These are phyloP conservation scores for Zymoseptoria brevis DNA, from an alignment of 2,329 filamentous ascomycete genomes.

Conservation along the genomic window DNA sequence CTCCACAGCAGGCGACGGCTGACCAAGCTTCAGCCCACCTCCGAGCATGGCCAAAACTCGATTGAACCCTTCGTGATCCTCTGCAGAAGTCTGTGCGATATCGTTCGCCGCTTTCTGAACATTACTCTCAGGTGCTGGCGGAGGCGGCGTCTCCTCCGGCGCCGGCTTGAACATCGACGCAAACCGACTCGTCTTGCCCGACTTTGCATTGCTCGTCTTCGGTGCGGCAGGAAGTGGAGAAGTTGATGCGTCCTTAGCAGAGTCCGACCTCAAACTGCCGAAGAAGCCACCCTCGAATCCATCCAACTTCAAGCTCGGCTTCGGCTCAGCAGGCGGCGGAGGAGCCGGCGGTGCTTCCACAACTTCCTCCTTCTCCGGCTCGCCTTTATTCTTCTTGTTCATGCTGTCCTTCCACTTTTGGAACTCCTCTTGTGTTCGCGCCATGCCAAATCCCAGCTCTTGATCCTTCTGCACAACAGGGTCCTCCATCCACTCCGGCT, in stretches of 20 bases:
- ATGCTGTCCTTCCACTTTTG: constrained; percentile 90
- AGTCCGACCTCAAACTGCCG: constrained; percentile 46
- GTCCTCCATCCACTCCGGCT: constrained; percentile 82
- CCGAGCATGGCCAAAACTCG: constrained; percentile 71
- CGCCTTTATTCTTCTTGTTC: constrained; percentile 49
- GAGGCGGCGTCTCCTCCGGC: constrained; percentile 15
- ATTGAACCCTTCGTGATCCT: constrained; percentile 74
- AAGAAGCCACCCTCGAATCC: constrained; percentile 72
- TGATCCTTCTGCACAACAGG: constrained; percentile 54
- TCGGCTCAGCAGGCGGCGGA: constrained; percentile 13
- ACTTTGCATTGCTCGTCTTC: constrained; percentile 43
- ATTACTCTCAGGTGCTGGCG: constrained; percentile 5
- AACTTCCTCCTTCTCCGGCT: constrained; percentile 22
- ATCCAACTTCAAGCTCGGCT: constrained; percentile 52
- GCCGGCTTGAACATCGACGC: constrained; percentile 57
- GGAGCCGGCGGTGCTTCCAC: constrained; percentile 13
- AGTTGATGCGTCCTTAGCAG: constrained; percentile 12
- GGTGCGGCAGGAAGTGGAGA: constrained; percentile 9
- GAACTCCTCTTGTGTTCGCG: constrained; percentile 80
- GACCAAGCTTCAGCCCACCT: constrained; percentile 34
- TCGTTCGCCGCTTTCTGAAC: constrained; percentile 20
- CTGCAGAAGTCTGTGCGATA: constrained; percentile 41
- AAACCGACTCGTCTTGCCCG: constrained; percentile 69
- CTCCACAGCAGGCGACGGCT: constrained; percentile 21
- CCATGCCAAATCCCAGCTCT: constrained; percentile 29